phyloP scores from a whole-genome alignment of 768 basidiomycete genomes.

The Ramaria sp. region DNA sequence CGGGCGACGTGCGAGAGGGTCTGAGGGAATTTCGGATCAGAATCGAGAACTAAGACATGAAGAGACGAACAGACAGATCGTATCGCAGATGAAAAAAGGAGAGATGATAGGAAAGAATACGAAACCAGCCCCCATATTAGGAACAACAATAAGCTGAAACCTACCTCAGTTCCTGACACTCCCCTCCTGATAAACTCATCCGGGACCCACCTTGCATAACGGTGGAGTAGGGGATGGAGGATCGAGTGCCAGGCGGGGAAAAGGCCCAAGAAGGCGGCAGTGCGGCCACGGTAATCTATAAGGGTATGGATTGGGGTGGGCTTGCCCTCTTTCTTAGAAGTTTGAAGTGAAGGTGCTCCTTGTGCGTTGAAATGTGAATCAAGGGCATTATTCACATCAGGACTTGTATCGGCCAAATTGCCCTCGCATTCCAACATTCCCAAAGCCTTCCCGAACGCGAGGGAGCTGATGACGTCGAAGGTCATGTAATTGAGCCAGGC shows the following conservation, averaged over 20 bases:
- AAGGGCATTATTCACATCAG: background rate
- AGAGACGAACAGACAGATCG: too few relatives aligned
- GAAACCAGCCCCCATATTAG: too few relatives aligned
- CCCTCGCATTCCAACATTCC: slow-evolving; percentile 18
- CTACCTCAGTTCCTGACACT: slow-evolving; percentile 2
- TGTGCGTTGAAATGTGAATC: background rate
- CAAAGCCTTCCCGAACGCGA: slow-evolving; percentile 24
- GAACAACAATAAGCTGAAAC: too few relatives aligned
- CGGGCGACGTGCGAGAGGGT: background rate
- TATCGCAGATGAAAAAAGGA: too few relatives aligned
- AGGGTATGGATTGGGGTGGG: background rate
- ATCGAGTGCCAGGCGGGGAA: background rate
- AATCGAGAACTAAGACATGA: background rate
- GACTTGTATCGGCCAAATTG: background rate
- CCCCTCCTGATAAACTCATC: slow-evolving; percentile 5
- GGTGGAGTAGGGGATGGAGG: background rate
- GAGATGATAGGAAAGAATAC: too few relatives aligned
- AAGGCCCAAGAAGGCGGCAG: slow-evolving; percentile 2
- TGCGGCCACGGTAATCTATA: slow-evolving; percentile 8
- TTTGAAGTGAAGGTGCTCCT: background rate
- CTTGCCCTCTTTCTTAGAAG: too few relatives aligned
- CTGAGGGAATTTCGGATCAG: background rate
- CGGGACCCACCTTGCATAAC: background rate
- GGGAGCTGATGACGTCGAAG: slow-evolving; percentile 16
- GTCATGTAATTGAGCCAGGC: slow-evolving; percentile 25